Conservation (phyloP, 768 basidiomycete genomes). For the Naganishia onofrii region DNA sequence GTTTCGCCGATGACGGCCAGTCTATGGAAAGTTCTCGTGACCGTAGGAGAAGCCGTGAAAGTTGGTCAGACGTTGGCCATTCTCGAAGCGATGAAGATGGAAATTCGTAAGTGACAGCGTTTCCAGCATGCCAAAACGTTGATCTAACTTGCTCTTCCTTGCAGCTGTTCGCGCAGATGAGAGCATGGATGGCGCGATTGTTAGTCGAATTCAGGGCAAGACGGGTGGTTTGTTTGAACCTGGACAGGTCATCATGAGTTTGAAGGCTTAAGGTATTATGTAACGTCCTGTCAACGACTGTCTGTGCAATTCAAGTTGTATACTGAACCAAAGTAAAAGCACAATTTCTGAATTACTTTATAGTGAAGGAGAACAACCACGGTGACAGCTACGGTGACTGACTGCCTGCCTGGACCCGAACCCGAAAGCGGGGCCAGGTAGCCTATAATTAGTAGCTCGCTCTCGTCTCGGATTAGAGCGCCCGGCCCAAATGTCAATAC, state of each 20-base stretch:
- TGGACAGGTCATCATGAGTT: constrained; percentile 34
- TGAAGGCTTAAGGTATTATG: constrained; percentile 3
- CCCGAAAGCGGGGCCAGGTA: background rate
- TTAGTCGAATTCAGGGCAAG: constrained; percentile 31
- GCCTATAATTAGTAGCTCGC: too few species aligned
- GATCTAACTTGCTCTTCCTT: background rate
- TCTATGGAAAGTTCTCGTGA: constrained; percentile 39
- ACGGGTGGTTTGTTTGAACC: constrained; percentile 37
- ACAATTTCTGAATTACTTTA: too few species aligned
- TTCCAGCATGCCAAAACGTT: background rate
- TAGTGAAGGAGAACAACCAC: too few species aligned
- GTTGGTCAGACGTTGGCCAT: constrained; percentile 36
- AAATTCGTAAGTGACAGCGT: constrained; percentile 35
- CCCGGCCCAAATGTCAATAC: too few species aligned
- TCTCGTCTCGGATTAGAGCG: constrained; percentile 18
- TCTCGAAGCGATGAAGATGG: constrained; percentile 45
- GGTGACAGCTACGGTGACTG: background rate
- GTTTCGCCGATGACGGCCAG: constrained; percentile 39
- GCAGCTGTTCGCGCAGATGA: constrained; percentile 37
- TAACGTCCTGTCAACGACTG: background rate
- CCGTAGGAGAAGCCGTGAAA: constrained; percentile 34
- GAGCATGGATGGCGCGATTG: constrained; percentile 33
- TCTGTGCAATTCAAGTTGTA: background rate
- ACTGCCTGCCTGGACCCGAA: background rate
- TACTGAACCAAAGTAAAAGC: background rate